These are phyloP conservation scores for Stygiomarasmius scandens DNA, from an alignment of 1,284 basidiomycete genomes.

Conservation along the genomic window DNA sequence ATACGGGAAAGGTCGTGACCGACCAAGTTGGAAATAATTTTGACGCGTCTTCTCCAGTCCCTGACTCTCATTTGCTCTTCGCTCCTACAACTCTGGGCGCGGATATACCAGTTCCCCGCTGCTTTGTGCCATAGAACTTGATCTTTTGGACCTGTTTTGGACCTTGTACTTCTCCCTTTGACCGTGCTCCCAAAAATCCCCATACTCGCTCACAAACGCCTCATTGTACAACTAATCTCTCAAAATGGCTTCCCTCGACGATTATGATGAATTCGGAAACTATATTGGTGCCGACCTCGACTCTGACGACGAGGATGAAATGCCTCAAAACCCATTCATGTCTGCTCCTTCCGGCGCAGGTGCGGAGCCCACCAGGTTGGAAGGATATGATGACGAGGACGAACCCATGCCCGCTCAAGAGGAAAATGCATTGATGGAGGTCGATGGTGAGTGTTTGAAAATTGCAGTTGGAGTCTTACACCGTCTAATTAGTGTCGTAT, in stretches of 20 bases:
- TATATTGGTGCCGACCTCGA: slow-evolving; percentile 93
- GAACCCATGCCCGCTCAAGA: slow-evolving; percentile 58
- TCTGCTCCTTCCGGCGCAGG: slow-evolving; percentile 33
- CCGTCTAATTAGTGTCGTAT: slow-evolving; percentile 15
- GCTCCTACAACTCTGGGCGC: no score
- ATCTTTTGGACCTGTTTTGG: no score
- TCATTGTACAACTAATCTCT: neutral
- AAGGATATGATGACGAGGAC: slow-evolving; percentile 73
- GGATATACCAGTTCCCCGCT: no score
- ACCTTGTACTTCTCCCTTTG: no score
- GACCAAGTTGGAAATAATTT: no score
- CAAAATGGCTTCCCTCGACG: slow-evolving; percentile 79
- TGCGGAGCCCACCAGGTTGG: slow-evolving; percentile 55
- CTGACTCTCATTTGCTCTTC: no score
- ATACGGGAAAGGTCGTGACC: no score
- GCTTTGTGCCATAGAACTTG: no score
- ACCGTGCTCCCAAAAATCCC: no score
- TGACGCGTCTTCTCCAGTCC: no score
- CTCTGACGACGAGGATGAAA: slow-evolving; percentile 80
- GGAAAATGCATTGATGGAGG: slow-evolving; percentile 72
- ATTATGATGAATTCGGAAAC: slow-evolving; percentile 93
- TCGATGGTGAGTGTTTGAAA: slow-evolving; percentile 52
- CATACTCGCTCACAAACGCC: neutral
- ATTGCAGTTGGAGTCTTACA: slow-evolving; percentile 18
- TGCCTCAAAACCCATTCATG: slow-evolving; percentile 52